These are phyloP conservation scores for Vitis hybrid DNA, from an alignment of 177 flowering plant species.

Conservation along the genomic window DNA sequence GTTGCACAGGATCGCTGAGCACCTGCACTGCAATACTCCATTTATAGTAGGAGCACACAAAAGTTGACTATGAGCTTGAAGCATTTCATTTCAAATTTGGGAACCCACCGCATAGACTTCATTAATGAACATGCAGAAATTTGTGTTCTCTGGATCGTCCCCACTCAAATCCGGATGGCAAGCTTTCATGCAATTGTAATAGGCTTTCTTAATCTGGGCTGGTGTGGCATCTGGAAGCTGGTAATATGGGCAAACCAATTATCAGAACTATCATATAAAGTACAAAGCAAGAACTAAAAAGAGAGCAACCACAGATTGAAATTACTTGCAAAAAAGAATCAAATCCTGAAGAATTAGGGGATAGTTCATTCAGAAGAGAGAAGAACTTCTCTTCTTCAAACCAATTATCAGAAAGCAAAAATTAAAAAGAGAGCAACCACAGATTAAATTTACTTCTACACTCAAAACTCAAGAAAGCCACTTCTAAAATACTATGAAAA, in stretches of 20 bases:
- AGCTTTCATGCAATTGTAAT: constrained; percentile 91
- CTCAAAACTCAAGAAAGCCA: too few relatives aligned
- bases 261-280: neutral
- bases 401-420: too few relatives aligned
- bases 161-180: constrained; percentile 99
- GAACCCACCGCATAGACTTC: constrained; percentile 77
- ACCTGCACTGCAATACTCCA: constrained; percentile 46
- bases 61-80: neutral
- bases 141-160: constrained; percentile 74
- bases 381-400: too few relatives aligned
- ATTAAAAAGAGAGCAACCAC: too few relatives aligned
- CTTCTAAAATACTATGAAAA: too few relatives aligned
- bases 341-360: neutral
- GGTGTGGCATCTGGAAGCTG: constrained; percentile 97
- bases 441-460: too few relatives aligned
- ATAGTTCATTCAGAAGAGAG: neutral
- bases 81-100: neutral
- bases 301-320: neutral
- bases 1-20: constrained; percentile 91
- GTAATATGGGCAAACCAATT: constrained; percentile 3
- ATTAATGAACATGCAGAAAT: constrained; percentile 96
- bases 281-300: neutral
- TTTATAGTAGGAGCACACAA: constrained; percentile 3
- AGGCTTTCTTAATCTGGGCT: constrained; percentile 85
- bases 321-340: neutral